Base-by-base conservation (phyloP, 805 yeast species). In the Kodamaea nitidulidarum region DNA sequence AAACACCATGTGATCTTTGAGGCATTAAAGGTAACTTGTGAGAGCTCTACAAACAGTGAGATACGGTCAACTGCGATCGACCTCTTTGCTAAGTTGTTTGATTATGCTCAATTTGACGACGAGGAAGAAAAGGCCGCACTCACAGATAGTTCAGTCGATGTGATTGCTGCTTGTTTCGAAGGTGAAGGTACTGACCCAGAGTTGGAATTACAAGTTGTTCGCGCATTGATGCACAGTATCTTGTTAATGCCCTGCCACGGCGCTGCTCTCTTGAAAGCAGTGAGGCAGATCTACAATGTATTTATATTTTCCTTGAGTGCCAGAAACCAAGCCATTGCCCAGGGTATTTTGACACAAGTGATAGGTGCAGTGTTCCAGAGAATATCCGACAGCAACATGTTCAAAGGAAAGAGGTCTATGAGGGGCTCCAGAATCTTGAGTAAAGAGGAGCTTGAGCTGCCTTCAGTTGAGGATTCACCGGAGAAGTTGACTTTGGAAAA, bases 141-240 rank as follows among this genome's bases (percentile, higher is more conserved):
- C 44, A 80, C 93, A 21, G 93, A 86, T 56, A 84, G 84, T 16
- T 88, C 95, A 0, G 84, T 91, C 30, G 84, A 83, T 47, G 84
- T 88, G 11, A 85, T 90, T 15, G 78, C 93, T 16, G 79, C 82
- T 17, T 84, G 95, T 48, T 91, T 87, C 58, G 86, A 83, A 45
- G 95, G 95, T 16, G 98, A 93, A 60, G 88, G 88, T 1, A 88
- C 98, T 0, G 95, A 90, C 56, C 85, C 85, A 16, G 80, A 75
- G 41, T 78, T 95, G 24, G 98, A 95, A 65, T 65, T 93, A 41
- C 98, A 95, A 63, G 91, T 93, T 9, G 84, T 91, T 22, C 80
- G 95, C 54, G 97, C 97, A 0, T 68, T 95, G 36, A 82, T 91
- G 57, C 88, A 93, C 45, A 91, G 95, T 37, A 83, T 88, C 11